phyloP scores from a whole-genome alignment of 1,284 basidiomycete genomes.

The Ganoderma lingzhi region DNA sequence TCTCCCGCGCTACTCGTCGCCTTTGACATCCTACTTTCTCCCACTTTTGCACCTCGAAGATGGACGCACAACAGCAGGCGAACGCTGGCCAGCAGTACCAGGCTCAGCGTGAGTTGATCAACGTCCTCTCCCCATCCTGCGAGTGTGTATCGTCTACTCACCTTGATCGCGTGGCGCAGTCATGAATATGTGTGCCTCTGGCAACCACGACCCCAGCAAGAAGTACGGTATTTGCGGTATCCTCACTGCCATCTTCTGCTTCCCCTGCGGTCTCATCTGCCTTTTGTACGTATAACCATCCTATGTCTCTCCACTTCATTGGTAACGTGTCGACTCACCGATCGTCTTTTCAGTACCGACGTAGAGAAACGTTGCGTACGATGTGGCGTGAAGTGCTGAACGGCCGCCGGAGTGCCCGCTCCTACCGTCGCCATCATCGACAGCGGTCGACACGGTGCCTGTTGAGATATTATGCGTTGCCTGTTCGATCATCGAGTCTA shows the following conservation, averaged over 20 bases:
- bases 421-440: not conserved
- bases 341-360: constrained; percentile 15
- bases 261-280: constrained; percentile 40
- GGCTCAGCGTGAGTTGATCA: constrained; percentile 7
- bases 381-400: constrained; percentile 29
- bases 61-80: not conserved
- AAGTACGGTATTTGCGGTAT: constrained; percentile 39
- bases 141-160: not conserved
- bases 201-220: constrained; percentile 37
- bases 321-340: not conserved
- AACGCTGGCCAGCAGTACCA: constrained; percentile 14
- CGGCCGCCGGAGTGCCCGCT: not conserved
- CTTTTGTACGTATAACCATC: constrained; percentile 35
- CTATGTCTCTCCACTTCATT: not conserved
- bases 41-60: not conserved
- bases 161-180: not conserved
- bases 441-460: not conserved
- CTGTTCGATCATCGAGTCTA: not conserved
- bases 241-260: constrained; percentile 37
- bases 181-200: constrained; percentile 28
- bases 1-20: not conserved
- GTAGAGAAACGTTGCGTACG: constrained; percentile 34
- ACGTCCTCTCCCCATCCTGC: not conserved
- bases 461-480: not conserved
- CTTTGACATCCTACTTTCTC: not conserved